These are phyloP conservation scores for Austropuccinia psidii DNA, from an alignment of 1,284 basidiomycete genomes.

Conservation along the genomic window DNA sequence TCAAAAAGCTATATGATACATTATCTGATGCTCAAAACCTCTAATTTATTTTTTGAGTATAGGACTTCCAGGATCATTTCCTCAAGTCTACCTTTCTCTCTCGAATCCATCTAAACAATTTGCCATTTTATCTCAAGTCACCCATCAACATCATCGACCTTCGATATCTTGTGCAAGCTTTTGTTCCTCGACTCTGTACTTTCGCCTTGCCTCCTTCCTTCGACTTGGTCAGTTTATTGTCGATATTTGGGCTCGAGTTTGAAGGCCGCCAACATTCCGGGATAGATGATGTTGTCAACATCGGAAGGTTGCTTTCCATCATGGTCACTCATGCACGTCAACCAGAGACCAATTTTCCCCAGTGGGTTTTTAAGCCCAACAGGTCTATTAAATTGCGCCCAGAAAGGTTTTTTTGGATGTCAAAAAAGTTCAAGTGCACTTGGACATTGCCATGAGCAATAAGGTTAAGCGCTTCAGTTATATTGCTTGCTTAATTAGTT, in stretches of 20 bases:
- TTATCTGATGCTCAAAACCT: neutral
- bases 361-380: conserved; percentile 27
- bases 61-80: conserved; percentile 44
- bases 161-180: conserved; percentile 19
- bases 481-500: too few relatives aligned
- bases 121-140: conserved; percentile 46
- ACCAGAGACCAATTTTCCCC: neutral
- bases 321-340: conserved; percentile 8
- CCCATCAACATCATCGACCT: conserved; percentile 36
- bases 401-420: conserved; percentile 33
- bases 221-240: conserved; percentile 1
- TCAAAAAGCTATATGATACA: neutral
- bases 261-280: conserved; percentile 31
- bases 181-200: conserved; percentile 12
- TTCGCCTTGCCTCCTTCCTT: conserved; percentile 1
- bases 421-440: conserved; percentile 22
- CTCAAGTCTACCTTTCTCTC: conserved; percentile 24
- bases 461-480: too few relatives aligned
- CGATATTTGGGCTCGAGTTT: conserved; percentile 19
- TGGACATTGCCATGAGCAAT: conserved; percentile 13
- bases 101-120: conserved; percentile 49
- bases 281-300: conserved; percentile 30
- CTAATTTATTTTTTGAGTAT: conserved; percentile 38
- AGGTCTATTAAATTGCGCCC: neutral
- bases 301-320: conserved; percentile 7